Evolutionary conservation across 2,329 filamentous ascomycete genomes (phyloP), one percentile per base, ranked within the genome.

Genomic region (Sporothrix sp.): DNA sequence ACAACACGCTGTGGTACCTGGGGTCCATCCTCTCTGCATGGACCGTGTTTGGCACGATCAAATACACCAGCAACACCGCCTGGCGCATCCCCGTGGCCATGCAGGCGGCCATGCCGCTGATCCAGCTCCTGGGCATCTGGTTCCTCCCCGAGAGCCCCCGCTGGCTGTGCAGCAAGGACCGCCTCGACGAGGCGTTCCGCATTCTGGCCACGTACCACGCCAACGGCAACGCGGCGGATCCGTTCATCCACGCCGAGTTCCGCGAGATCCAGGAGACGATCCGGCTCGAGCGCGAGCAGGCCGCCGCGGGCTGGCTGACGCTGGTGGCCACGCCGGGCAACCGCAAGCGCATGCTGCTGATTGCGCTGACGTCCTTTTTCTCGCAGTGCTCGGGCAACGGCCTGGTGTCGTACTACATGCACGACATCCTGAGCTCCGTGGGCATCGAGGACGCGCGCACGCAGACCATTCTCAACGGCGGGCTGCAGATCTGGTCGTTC

Each of bases 81-180:
- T 85, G 81, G 81, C 67, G 75, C 23, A 71, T 79, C 16, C 81
- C 81, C 1, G 71, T 79, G 7, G 67, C 77, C 57, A 62, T 77
- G 2, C 76, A 79, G 57, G 63, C 21, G 27, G 33, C 70, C 23
- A 54, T 57, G 7, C 71, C 75, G 4, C 65, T 28, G 11, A 3
- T 47, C 5, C 14, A 49, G 7, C 50, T 48, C 20, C 25, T 56
- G 7, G 9, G 56, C 6, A 18, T 54, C 25, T 39, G 11, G 52
- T 52, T n/a, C n/a, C 33, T 47, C 32, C 44, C 44, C 33, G 44
- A 47, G 33, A 35, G 27, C 18, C 44, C 44, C 14, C 54, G 54
- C 8, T 56, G 33, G 30, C 39, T 56, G 11, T 52, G 59, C 40
- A 44, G 54, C 21, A 33, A 55, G 37, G 56, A 55, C 48, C 56